Evolutionary conservation across 768 basidiomycete species (phyloP).

Genomic region (Boletus barrowsii): DNA sequence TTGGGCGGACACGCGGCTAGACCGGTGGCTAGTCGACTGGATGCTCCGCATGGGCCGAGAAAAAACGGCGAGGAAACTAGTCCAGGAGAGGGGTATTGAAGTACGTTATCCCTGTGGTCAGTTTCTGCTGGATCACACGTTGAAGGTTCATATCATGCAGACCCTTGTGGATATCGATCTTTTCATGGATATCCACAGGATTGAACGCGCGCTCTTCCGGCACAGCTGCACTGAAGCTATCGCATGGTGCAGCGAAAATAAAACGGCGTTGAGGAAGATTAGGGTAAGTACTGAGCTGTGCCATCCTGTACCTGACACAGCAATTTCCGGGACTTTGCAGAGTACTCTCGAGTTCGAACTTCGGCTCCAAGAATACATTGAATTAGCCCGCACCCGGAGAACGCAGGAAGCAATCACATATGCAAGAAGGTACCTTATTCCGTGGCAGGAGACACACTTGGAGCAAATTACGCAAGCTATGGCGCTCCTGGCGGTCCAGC

Average conservation of each 20-base stretch:
- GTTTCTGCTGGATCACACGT: constrained; percentile 14
- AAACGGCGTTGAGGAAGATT: constrained; percentile 85
- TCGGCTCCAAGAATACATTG: constrained; percentile 94
- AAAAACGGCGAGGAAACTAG: constrained; percentile 72
- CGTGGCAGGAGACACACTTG: constrained; percentile 82
- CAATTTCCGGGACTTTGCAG: constrained; percentile 41
- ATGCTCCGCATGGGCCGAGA: constrained; percentile 76
- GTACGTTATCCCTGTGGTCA: constrained; percentile 41
- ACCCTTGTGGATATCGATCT: constrained; percentile 87
- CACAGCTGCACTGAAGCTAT: constrained; percentile 88
- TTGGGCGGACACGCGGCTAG: constrained; percentile 79
- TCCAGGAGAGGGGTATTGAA: constrained; percentile 75
- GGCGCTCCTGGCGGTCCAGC: constrained; percentile 70
- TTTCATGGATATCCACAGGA: constrained; percentile 83
- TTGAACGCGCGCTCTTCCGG: constrained; percentile 72
- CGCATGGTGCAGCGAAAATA: constrained; percentile 96
- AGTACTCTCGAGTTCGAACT: constrained; percentile 95
- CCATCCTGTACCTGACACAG: constrained; percentile 8
- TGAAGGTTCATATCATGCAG: constrained; percentile 38
- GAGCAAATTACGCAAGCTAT: constrained; percentile 74
- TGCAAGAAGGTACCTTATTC: constrained; percentile 70
- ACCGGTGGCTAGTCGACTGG: constrained; percentile 94
- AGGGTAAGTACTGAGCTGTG: constrained; percentile 50
- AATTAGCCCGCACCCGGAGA: constrained; percentile 70
- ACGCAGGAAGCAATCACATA: constrained; percentile 79